Evolutionary conservation across 2,329 filamentous ascomycete species (phyloP).

Genomic region (Sarocladium brachiariae): DNA sequence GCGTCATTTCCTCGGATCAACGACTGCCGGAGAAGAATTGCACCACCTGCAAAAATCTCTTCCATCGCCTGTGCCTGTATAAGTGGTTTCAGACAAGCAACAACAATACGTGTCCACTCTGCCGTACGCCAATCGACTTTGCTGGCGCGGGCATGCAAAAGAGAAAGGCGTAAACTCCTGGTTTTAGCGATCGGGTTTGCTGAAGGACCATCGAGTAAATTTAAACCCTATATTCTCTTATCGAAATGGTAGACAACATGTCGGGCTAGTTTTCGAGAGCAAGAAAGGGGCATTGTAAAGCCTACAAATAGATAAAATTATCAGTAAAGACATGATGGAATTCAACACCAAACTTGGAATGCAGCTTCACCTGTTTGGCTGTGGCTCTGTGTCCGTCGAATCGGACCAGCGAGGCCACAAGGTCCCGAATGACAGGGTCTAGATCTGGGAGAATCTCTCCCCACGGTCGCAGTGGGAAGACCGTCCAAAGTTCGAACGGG

Average conservation of each 20-base stretch:
- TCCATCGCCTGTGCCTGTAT: constrained; percentile 84
- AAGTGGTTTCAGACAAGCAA: constrained; percentile 97
- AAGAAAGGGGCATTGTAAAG: not conserved
- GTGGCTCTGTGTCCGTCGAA: constrained; percentile 67
- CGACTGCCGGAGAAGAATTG: constrained; percentile 89
- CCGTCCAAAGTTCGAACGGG: constrained; percentile 85
- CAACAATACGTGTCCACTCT: constrained; percentile 85
- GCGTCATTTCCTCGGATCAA: constrained; percentile 82
- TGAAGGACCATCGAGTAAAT: too few relatives aligned
- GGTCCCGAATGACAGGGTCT: constrained; percentile 50
- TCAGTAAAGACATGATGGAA: too few relatives aligned
- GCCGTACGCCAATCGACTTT: constrained; percentile 77
- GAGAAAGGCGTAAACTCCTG: not conserved
- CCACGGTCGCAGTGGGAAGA: constrained; percentile 40
- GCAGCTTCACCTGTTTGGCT: constrained; percentile 41
- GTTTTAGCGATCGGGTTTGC: not conserved
- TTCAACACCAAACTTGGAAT: too few relatives aligned
- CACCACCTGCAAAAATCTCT: constrained; percentile 86
- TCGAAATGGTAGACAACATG: constrained; percentile 6
- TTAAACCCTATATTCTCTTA: too few relatives aligned
- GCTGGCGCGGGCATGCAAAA: constrained; percentile 23
- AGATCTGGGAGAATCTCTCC: constrained; percentile 54
- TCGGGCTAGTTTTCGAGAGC: not conserved
- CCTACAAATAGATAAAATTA: not conserved
- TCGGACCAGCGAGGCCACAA: constrained; percentile 61